Evolutionary conservation across 78 protist species (phyloP), one percentile per base, ranked within the genome.

Genomic region (Acrasis kona): DNA sequence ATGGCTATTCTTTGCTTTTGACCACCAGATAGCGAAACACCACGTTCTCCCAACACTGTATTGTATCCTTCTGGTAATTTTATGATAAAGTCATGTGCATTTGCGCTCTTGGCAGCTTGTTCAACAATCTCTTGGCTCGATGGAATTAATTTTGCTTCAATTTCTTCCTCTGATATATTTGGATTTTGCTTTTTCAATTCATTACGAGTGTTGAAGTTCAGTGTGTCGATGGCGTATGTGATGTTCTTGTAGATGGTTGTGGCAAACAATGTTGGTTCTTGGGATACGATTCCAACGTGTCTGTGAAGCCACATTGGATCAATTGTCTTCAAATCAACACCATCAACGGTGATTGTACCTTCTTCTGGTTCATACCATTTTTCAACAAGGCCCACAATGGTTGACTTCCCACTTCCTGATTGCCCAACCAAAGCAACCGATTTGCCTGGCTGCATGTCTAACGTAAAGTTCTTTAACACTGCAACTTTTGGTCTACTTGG

Each of bases 21-120:
- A n/a, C n/a, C n/a, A n/a, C n/a, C n/a, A n/a, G n/a, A n/a, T n/a
- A n/a, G n/a, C n/a, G n/a, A 73, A 10, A 81, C 83, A 6, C 95
- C 96, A 9, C 91, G 73, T 70, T 89, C 96, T 36, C 96, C 96
- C 30, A 92, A 93, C 0, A 65, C 30, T 6, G 94, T 92, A 19
- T 89, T 68, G 75, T 92, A 92, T 27, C 88, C 89, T 2, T 88
- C 57, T 6, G 94, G 92, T 12, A 91, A 79, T 3, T 38, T 35
- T 28, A 1, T 31, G 79, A 97, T 86, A 76, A 93, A 91, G 34
- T 83, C 83, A 70, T 93, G 95, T 3, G 94, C 92, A 76, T 91
- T 90, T 29, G 99, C 96, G 12, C 19, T 39, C 10, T 58, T 40
- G 10, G 93, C 93, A 4, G 99, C 97, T 1, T 72, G 78, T n/a